phyloP scores from a whole-genome alignment of 129 eudicot genomes.

The Pseudognaphalium luteoalbum region DNA sequence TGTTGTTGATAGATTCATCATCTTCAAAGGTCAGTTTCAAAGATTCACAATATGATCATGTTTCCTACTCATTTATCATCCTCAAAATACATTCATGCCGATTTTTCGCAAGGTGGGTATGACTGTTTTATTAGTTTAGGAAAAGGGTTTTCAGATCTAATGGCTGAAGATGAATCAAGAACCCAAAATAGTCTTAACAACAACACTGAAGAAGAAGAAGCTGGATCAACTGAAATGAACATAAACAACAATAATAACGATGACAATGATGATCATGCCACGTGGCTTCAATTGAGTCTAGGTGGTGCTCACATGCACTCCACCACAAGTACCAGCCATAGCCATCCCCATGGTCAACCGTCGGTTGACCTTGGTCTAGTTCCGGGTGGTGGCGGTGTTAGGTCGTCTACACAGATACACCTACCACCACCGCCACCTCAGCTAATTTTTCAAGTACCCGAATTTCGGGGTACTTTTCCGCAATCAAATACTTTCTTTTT shows the following conservation, averaged over 20 bases:
- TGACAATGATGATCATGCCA: conserved; percentile 29
- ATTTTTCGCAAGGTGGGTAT: conserved; percentile 24
- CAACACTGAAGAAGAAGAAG: not conserved
- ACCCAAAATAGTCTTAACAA: conserved; percentile 26
- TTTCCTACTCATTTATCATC: conserved; percentile 39
- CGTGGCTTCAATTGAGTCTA: conserved; percentile 67
- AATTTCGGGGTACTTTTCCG: conserved; percentile 27
- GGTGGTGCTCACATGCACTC: conserved; percentile 34
- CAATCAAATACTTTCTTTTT: conserved; percentile 26
- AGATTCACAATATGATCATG: conserved; percentile 58
- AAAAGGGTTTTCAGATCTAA: conserved; percentile 44
- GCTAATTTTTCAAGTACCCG: conserved; percentile 28
- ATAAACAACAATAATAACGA: not conserved
- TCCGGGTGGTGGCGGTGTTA: conserved; percentile 6
- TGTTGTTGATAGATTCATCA: conserved; percentile 21
- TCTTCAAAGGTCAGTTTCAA: conserved; percentile 12
- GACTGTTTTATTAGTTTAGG: conserved; percentile 31
- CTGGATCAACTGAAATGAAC: conserved; percentile 35
- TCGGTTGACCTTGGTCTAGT: conserved; percentile 40
- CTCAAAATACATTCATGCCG: conserved; percentile 21
- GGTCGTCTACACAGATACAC: not conserved
- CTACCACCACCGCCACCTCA: conserved; percentile 15
- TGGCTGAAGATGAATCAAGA: conserved; percentile 59
- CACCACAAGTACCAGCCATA: conserved; percentile 14
- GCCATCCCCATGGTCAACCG: not conserved